Conservation (phyloP, 192 early-diverging fungal genomes). For the Coemansia asiatica region DNA sequence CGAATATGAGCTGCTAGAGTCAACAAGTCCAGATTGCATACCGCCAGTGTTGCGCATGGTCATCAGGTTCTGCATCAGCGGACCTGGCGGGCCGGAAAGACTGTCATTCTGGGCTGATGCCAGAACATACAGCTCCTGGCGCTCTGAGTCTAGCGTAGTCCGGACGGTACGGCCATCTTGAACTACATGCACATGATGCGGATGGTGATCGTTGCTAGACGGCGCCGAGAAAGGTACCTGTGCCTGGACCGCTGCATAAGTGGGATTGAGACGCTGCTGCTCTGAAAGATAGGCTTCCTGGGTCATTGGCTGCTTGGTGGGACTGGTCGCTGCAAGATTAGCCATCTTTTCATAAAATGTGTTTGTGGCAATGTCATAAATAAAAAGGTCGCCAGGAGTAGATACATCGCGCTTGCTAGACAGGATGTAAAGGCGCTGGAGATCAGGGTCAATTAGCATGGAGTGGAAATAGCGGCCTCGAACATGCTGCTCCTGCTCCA, state of each 20-base stretch:
- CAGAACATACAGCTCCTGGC: constrained; percentile 85
- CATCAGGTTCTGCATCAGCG: constrained; percentile 26
- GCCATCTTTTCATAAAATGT: constrained; percentile 67
- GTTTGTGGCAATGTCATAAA: constrained; percentile 81
- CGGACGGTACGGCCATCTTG: constrained; percentile 56
- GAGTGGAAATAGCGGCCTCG: constrained; percentile 89
- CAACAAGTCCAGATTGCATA: constrained; percentile 7
- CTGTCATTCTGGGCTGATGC: constrained; percentile 41
- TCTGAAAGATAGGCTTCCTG: constrained; percentile 43
- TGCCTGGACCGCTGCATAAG: constrained; percentile 8
- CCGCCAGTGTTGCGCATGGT: constrained; percentile 20
- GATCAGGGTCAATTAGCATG: constrained; percentile 77
- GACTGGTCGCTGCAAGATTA: constrained; percentile 15
- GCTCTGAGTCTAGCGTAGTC: constrained; percentile 74
- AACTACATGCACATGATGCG: constrained; percentile 39
- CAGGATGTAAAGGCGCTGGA: constrained; percentile 80
- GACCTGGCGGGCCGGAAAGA: constrained; percentile 6
- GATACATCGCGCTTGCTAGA: constrained; percentile 86
- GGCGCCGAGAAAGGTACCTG: constrained; percentile 16
- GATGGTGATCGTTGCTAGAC: constrained; percentile 20
- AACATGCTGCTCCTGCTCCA: constrained; percentile 60
- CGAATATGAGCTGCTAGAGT: constrained; percentile 8
- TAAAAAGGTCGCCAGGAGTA: constrained; percentile 76
- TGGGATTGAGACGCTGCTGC: constrained; percentile 26
- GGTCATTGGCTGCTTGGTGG: constrained; percentile 31